These are phyloP conservation scores for Starmerella davenportii DNA, from an alignment of 805 yeast genomes.

Conservation along the genomic window DNA sequence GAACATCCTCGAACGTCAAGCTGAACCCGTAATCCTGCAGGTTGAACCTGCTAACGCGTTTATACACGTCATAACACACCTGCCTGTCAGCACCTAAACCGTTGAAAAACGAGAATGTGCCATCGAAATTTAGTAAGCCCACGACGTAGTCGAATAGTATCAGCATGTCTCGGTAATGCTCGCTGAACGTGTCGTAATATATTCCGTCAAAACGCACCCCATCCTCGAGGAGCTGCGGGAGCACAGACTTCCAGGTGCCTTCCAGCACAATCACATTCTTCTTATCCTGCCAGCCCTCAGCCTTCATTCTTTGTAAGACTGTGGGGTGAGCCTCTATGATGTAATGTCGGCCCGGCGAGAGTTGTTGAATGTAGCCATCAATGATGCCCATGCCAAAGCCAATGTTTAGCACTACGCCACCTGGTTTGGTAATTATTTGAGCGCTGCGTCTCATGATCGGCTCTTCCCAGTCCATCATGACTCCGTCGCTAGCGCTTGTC, in stretches of 20 bases:
- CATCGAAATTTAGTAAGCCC: constrained; percentile 65
- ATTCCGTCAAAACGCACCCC: constrained; percentile 76
- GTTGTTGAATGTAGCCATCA: constrained; percentile 52
- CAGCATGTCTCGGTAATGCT: constrained; percentile 75
- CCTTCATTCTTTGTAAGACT: constrained; percentile 46
- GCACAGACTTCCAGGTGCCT: constrained; percentile 85
- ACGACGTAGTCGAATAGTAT: constrained; percentile 67
- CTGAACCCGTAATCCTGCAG: constrained; percentile 58
- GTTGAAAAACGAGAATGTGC: constrained; percentile 78
- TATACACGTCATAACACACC: constrained; percentile 67
- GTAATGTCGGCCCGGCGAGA: constrained; percentile 51
- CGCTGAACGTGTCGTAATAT: constrained; percentile 86
- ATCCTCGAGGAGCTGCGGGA: constrained; percentile 43
- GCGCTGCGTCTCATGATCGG: constrained; percentile 68
- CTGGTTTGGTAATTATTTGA: constrained; percentile 44
- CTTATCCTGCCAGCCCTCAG: constrained; percentile 71
- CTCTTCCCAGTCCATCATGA: constrained; percentile 95
- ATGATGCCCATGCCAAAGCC: constrained; percentile 98
- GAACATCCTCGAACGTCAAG: constrained; percentile 31
- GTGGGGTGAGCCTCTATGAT: constrained; percentile 93
- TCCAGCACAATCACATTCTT: constrained; percentile 53
- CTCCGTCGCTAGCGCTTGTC: constrained; percentile 71
- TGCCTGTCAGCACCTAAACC: constrained; percentile 73
- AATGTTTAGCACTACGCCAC: constrained; percentile 44
- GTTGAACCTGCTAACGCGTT: constrained; percentile 63